Conservation (phyloP, 2,329 filamentous ascomycete genomes). For the Talaromyces albobiverticillius region DNA sequence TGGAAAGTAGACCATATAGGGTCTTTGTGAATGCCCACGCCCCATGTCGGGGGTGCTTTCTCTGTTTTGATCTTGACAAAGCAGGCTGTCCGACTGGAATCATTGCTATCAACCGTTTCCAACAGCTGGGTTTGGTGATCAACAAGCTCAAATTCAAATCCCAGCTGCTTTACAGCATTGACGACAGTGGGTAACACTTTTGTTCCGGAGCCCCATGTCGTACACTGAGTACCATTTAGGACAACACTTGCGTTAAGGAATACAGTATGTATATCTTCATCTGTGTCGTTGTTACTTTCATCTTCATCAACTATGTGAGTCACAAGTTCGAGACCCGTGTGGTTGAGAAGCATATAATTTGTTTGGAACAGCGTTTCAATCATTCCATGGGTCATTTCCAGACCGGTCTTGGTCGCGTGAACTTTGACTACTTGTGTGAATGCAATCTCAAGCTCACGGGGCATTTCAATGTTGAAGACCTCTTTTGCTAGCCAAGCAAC, state of each 20-base stretch:
- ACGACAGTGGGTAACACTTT: neutral
- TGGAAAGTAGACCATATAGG: neutral
- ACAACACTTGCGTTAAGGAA: neutral
- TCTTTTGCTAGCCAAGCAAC: slow-evolving; percentile 90
- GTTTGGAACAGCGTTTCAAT: neutral
- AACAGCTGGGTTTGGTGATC: neutral
- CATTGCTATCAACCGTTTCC: neutral
- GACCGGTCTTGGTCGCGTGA: neutral
- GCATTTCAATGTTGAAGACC: slow-evolving; percentile 84
- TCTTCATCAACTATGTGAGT: neutral
- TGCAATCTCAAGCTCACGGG: slow-evolving; percentile 87
- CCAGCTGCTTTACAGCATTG: neutral
- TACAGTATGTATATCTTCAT: neutral
- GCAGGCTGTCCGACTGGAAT: neutral
- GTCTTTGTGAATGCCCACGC: neutral
- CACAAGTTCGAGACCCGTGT: neutral
- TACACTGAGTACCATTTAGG: neutral
- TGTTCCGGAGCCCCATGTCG: neutral
- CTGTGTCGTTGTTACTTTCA: neutral
- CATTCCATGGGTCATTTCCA: neutral
- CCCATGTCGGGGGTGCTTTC: neutral
- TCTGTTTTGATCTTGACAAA: neutral
- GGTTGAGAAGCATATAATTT: neutral
- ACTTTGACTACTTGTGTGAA: slow-evolving; percentile 82
- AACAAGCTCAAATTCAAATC: neutral